These are phyloP conservation scores for Zarea fungicola DNA, from an alignment of 2,329 filamentous ascomycete species.

Conservation along the genomic window DNA sequence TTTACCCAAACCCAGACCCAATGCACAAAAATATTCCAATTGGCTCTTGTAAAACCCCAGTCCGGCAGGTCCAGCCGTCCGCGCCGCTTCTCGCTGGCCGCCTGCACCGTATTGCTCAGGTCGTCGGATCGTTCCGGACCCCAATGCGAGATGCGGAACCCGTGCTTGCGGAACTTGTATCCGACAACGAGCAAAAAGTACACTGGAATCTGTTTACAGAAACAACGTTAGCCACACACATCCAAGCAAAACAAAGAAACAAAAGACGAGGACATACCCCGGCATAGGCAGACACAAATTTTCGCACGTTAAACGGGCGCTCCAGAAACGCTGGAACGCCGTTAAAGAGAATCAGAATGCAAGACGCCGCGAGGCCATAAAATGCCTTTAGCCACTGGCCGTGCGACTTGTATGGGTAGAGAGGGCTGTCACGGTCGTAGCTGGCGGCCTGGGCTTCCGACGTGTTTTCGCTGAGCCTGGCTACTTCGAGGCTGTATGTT, in stretches of 20 bases:
- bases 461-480: constrained; percentile 32
- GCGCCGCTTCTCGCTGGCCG: constrained; percentile 27
- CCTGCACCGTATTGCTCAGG: constrained; percentile 32
- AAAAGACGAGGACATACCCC: constrained; percentile 27
- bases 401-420: constrained; percentile 34
- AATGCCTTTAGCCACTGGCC: constrained; percentile 34
- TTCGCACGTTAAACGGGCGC: constrained; percentile 28
- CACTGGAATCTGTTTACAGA: constrained; percentile 26
- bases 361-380: constrained; percentile 29
- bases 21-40: constrained; percentile 22
- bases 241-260: neutral
- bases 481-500: constrained; percentile 28
- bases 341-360: constrained; percentile 31
- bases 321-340: constrained; percentile 28
- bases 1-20: constrained; percentile 36
- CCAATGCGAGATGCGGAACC: constrained; percentile 28
- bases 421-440: constrained; percentile 30
- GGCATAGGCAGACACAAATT: constrained; percentile 35
- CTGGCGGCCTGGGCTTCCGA: constrained; percentile 29
- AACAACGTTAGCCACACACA: neutral
- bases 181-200: constrained; percentile 32
- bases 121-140: constrained; percentile 32
- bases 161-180: constrained; percentile 33
- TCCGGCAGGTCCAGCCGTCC: constrained; percentile 32
- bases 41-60: constrained; percentile 27